phyloP scores from a whole-genome alignment of 352 stramenopile species.

The Pythium utonaiense region DNA sequence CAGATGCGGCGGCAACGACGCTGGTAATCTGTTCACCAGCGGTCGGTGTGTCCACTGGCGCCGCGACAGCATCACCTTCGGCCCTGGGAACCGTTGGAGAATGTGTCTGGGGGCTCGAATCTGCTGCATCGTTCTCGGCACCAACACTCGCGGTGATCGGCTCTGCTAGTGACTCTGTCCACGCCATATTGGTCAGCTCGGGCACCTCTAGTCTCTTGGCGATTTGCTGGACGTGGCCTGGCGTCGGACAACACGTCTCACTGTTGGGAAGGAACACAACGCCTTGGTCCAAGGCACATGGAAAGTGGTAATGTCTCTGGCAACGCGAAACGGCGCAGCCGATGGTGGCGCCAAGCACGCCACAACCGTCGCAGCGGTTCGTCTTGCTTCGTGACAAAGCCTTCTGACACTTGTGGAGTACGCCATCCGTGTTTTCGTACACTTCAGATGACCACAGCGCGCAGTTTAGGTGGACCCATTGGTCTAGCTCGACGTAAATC shows the following conservation, averaged over 20 bases:
- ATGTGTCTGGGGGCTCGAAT: not conserved
- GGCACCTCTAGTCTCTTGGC: slow-evolving; percentile 29
- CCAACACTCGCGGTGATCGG: not conserved
- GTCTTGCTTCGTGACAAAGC: slow-evolving; percentile 84
- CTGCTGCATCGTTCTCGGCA: not conserved
- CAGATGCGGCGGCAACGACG: not conserved
- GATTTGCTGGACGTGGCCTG: slow-evolving; percentile 49
- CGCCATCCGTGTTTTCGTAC: slow-evolving; percentile 70
- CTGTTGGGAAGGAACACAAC: slow-evolving; percentile 67
- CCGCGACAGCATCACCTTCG: not conserved
- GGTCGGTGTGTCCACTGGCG: not conserved
- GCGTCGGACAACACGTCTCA: slow-evolving; percentile 61
- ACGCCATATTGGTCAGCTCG: not conserved
- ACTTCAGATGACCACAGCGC: slow-evolving; percentile 92
- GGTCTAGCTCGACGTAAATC: slow-evolving; percentile 74
- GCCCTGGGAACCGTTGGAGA: not conserved
- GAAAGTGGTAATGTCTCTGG: slow-evolving; percentile 91
- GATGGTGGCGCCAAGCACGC: slow-evolving; percentile 87
- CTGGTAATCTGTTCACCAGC: not conserved
- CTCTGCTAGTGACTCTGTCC: not conserved
- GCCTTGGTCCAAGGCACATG: slow-evolving; percentile 81
- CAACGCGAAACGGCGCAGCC: slow-evolving; percentile 89
- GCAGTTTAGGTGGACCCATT: slow-evolving; percentile 93
- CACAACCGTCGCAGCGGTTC: slow-evolving; percentile 90
- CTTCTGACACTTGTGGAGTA: slow-evolving; percentile 85